Conservation (phyloP, 805 yeast genomes). For the Wickerhamiella lipophila region DNA sequence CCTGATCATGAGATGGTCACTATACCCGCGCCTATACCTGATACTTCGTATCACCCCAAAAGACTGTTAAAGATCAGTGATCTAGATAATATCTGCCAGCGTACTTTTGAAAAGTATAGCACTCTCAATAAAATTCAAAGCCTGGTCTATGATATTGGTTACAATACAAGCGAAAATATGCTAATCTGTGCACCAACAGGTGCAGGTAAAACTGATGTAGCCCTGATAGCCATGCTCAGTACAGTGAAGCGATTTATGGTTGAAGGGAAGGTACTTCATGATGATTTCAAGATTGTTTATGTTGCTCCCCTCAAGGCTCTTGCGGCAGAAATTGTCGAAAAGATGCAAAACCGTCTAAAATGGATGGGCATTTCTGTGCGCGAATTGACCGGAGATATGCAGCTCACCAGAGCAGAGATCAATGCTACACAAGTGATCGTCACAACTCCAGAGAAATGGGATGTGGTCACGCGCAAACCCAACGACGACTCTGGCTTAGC, state of each 20-base stretch:
- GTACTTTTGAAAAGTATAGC: constrained; percentile 69
- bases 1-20: constrained; percentile 63
- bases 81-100: constrained; percentile 65
- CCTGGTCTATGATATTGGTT: constrained; percentile 81
- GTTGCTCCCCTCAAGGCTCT: constrained; percentile 89
- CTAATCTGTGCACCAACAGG: constrained; percentile 95
- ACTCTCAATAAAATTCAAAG: constrained; percentile 81
- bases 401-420: constrained; percentile 67
- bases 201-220: constrained; percentile 95
- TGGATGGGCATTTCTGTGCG: constrained; percentile 82
- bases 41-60: constrained; percentile 30
- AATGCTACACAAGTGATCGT: constrained; percentile 74
- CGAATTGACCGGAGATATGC: constrained; percentile 94
- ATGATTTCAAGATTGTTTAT: constrained; percentile 79
- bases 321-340: constrained; percentile 94
- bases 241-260: constrained; percentile 54
- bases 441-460: constrained; percentile 96
- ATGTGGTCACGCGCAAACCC: constrained; percentile 88
- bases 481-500: constrained; percentile 79
- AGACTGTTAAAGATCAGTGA: constrained; percentile 45
- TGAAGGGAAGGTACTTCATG: constrained; percentile 55
- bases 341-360: constrained; percentile 58
- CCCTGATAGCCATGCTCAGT: constrained; percentile 65
- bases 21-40: constrained; percentile 48
- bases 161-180: constrained; percentile 88